Conservation (phyloP, 768 basidiomycete species). For the Trichaptum fuscoviolaceum region DNA sequence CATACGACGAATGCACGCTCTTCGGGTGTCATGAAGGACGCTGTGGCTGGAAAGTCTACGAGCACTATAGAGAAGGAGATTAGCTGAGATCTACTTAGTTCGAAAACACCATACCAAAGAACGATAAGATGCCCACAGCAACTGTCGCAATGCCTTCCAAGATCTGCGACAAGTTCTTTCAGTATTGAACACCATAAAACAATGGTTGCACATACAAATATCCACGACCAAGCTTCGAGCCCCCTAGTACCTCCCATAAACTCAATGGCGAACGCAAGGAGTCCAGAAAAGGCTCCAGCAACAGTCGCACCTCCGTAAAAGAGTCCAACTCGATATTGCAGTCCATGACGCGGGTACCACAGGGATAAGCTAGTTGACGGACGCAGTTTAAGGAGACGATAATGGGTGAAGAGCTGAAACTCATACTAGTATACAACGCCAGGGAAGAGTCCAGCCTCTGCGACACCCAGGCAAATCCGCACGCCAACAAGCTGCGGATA, state of each 20-base stretch:
- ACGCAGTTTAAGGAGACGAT: background rate
- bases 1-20: constrained; percentile 50
- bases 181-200: constrained; percentile 7
- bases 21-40: constrained; percentile 55
- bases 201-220: constrained; percentile 40
- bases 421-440: constrained; percentile 69
- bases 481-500: constrained; percentile 57
- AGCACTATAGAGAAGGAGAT: constrained; percentile 33
- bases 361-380: constrained; percentile 43
- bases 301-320: constrained; percentile 64
- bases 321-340: constrained; percentile 54
- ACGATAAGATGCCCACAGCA: constrained; percentile 46
- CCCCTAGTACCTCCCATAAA: constrained; percentile 45
- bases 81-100: background rate
- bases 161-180: constrained; percentile 32
- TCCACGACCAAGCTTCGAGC: constrained; percentile 60
- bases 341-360: constrained; percentile 62
- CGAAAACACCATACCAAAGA: constrained; percentile 34
- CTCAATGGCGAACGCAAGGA: constrained; percentile 50
- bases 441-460: constrained; percentile 70
- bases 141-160: constrained; percentile 63
- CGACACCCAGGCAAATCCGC: constrained; percentile 54
- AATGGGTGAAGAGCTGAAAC: background rate
- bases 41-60: constrained; percentile 57
- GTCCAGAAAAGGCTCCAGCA: constrained; percentile 58